Conservation (phyloP, 345 rosid genomes). For the Litchi chinensis region DNA sequence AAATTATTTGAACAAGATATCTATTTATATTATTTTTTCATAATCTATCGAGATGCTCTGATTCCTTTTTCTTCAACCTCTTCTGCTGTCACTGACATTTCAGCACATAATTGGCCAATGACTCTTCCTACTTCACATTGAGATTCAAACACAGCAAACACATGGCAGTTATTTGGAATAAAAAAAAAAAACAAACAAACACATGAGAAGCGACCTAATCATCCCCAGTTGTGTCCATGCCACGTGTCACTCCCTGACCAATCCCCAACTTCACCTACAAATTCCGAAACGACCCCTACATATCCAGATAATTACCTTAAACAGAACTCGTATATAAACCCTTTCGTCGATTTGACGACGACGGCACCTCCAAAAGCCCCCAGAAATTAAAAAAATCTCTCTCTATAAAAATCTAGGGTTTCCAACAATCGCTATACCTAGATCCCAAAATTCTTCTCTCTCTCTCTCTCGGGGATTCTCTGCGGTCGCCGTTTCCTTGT, state of each 20-base stretch:
- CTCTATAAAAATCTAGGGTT: slow-evolving; percentile 20
- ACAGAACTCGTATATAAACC: not conserved
- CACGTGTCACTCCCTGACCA: not conserved
- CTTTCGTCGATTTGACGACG: not conserved
- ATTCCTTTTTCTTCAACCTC: not conserved
- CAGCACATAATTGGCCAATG: not conserved
- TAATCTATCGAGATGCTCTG: not conserved
- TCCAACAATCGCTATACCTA: not conserved
- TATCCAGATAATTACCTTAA: not conserved
- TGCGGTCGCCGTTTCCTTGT: not conserved
- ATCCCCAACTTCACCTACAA: not conserved
- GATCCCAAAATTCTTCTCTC: slow-evolving; percentile 1
- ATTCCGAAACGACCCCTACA: not conserved
- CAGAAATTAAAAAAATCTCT: not conserved
- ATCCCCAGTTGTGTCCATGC: not conserved
- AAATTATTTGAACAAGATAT: no score
- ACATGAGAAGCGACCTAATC: not conserved
- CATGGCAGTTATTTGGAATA: not conserved
- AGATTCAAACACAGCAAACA: not conserved
- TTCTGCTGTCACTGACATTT: not conserved
- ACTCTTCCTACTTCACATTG: not conserved
- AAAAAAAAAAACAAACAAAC: no score
- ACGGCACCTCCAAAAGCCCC: not conserved
- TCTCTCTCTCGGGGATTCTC: not conserved
- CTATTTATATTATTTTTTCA: no score